Percentiles rank a stretch among this genome's conserved stretches.
phyloP scores from a whole-genome alignment of 345 rosid genomes.

The Salix purpurea region DNA sequence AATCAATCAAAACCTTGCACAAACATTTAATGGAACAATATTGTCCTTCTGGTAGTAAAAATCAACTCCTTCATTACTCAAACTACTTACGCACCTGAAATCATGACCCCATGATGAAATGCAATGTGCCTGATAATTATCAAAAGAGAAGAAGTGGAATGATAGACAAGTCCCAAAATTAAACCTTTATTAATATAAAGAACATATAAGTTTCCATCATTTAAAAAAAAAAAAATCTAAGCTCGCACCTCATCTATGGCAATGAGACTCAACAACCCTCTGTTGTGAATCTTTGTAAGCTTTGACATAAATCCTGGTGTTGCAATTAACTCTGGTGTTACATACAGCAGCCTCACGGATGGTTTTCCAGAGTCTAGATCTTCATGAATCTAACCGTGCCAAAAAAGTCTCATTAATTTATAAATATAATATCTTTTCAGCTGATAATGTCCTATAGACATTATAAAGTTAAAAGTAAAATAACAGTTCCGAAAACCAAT shows the following conservation, averaged over 20 bases:
- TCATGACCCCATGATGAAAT: conserved; percentile 98
- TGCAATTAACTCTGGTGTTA: conserved; percentile 86
- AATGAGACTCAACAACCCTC: conserved; percentile 86
- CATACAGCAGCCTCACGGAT: conserved; percentile 72
- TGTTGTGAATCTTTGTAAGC: conserved; percentile 62
- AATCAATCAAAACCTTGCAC: not conserved
- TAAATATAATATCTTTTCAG: not conserved
- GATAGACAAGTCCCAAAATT: conserved; percentile 10
- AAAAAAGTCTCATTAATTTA: conserved; percentile 1
- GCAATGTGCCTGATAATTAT: conserved; percentile 80
- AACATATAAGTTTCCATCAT: not conserved
- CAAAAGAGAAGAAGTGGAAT: conserved; percentile 4
- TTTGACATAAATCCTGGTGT: conserved; percentile 80
- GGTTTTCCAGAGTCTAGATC: conserved; percentile 92
- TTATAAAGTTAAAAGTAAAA: not conserved
- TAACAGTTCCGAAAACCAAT: not conserved
- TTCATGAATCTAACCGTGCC: conserved; percentile 61
- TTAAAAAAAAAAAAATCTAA: not conserved
- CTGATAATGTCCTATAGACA: not conserved
- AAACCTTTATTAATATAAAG: not conserved
- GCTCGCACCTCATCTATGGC: conserved; percentile 84
- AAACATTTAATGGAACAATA: not conserved
- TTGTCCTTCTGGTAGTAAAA: not conserved
- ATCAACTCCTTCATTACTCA: not conserved
- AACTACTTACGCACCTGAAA: conserved; percentile 66